Conservation (phyloP, 768 basidiomycete species). For the Russula virescens region DNA sequence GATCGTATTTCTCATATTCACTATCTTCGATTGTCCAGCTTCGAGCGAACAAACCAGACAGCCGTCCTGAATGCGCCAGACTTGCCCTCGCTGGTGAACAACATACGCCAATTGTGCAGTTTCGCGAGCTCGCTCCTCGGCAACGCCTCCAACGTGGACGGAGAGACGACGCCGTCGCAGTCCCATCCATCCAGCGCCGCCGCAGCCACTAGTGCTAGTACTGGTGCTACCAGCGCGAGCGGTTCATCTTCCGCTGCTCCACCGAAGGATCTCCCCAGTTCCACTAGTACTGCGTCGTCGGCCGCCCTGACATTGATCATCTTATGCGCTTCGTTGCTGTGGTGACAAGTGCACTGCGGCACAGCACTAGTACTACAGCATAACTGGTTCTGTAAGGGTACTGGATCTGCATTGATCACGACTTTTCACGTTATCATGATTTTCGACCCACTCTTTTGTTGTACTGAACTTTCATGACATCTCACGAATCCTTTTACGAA, state of each 20-base stretch:
- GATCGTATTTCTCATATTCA: not conserved
- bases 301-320: not conserved
- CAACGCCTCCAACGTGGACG: slow-evolving; percentile 41
- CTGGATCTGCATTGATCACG: not conserved
- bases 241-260: not conserved
- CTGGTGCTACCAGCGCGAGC: slow-evolving; percentile 5
- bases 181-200: not conserved
- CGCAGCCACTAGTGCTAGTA: slow-evolving; percentile 15
- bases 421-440: not conserved
- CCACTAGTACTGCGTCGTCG: not conserved
- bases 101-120: slow-evolving; percentile 48
- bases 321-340: not conserved
- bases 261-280: not conserved
- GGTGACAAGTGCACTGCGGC: not conserved
- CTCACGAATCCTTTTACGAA: slow-evolving; percentile 22
- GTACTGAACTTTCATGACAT: slow-evolving; percentile 18
- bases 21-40: slow-evolving; percentile 33
- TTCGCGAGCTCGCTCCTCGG: slow-evolving; percentile 49
- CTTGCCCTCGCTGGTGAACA: slow-evolving; percentile 44
- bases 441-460: not conserved
- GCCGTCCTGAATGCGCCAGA: slow-evolving; percentile 42
- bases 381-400: no score
- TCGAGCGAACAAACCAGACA: slow-evolving; percentile 53
- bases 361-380: no score
- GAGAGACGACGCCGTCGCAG: slow-evolving; percentile 33